These are phyloP conservation scores for Kodamaea sp. DNA, from an alignment of 1,139 yeast species.

Conservation along the genomic window DNA sequence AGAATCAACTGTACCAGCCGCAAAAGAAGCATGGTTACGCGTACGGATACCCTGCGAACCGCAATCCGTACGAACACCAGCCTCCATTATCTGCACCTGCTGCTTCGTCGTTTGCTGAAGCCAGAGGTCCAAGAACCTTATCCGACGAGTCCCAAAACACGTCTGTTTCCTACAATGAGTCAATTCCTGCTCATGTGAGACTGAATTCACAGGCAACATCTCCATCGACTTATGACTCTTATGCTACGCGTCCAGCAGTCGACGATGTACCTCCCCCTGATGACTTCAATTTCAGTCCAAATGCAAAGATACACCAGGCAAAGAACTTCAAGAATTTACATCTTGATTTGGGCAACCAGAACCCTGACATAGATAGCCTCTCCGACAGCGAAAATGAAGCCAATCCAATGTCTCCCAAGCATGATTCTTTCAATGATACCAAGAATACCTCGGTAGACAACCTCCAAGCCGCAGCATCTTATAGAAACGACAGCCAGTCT, in stretches of 20 bases:
- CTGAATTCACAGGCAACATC: conserved; percentile 3
- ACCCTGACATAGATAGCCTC: conserved; percentile 7
- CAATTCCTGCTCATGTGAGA: conserved; percentile 1
- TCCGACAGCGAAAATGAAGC: conserved; percentile 13
- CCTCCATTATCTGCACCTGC: conserved; percentile 7
- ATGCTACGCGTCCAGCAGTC: not conserved
- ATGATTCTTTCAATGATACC: conserved; percentile 18
- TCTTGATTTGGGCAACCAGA: conserved; percentile 22
- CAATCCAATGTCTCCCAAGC: conserved; percentile 11
- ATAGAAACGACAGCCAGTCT: conserved; percentile 3
- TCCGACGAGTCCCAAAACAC: conserved; percentile 1
- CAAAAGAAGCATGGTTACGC: conserved; percentile 1
- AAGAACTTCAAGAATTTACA: conserved; percentile 36
- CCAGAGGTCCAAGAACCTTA: not conserved
- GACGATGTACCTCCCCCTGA: conserved; percentile 7
- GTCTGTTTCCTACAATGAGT: not conserved
- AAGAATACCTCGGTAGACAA: conserved; percentile 19
- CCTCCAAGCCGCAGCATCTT: conserved; percentile 3
- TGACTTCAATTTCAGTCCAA: conserved; percentile 17
- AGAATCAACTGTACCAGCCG: not conserved
- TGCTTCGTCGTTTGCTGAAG: not conserved
- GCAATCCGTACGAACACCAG: conserved; percentile 5
- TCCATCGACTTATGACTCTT: conserved; percentile 3
- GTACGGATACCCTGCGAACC: conserved; percentile 3
- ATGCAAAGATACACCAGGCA: conserved; percentile 7